These are phyloP conservation scores for Colletotrichum incanum DNA, from an alignment of 2,329 filamentous ascomycete species.

Conservation along the genomic window DNA sequence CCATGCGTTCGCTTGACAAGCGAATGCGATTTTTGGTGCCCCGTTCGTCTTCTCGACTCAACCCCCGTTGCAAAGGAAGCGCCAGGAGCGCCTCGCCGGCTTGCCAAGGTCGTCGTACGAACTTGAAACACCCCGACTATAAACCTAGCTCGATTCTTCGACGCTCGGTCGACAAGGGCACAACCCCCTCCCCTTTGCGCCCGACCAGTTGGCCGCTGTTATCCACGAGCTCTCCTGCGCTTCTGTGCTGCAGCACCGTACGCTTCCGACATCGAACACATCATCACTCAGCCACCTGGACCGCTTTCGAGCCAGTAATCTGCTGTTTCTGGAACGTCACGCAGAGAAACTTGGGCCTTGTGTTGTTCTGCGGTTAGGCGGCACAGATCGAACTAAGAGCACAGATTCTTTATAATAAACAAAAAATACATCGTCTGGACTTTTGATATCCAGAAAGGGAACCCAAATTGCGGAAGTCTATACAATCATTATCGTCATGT, in stretches of 20 bases:
- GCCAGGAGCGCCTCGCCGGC: constrained; percentile 30
- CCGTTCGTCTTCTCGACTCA: neutral
- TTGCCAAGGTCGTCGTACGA: constrained; percentile 38
- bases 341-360: neutral
- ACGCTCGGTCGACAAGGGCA: constrained; percentile 36
- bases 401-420: constrained; percentile 20
- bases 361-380: neutral
- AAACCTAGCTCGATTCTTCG: constrained; percentile 29
- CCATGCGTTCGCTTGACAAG: constrained; percentile 3
- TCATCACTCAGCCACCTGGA: constrained; percentile 1
- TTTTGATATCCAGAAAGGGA: constrained; percentile 4
- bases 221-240: constrained; percentile 2
- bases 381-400: constrained; percentile 15
- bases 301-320: constrained; percentile 1
- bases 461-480: constrained; percentile 24
- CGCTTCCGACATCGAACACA: neutral
- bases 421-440: constrained; percentile 28
- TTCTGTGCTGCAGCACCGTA: neutral
- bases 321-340: constrained; percentile 18
- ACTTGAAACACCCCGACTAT: constrained; percentile 37
- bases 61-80: constrained; percentile 16
- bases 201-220: neutral
- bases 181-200: neutral
- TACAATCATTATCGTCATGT: constrained; percentile 40
- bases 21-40: neutral